A percentile compares a stretch with the other conserved stretches of the same genome.
Evolutionary conservation across 352 stramenopile genomes (phyloP).

Genomic region (Phytopythium vexans): DNA sequence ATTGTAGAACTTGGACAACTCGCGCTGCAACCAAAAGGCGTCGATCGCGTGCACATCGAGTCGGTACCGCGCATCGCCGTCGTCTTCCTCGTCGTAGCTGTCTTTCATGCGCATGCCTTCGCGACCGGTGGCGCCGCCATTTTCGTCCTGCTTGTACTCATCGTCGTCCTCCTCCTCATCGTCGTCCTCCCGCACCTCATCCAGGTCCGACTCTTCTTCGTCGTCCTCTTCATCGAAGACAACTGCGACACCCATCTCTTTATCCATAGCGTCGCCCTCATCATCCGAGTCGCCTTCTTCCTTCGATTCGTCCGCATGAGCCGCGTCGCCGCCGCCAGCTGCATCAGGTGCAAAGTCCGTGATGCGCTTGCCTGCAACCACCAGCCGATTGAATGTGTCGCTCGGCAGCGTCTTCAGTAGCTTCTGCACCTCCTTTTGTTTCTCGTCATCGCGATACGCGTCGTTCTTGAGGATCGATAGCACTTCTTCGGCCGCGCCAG

Average conservation of each 20-base stretch:
- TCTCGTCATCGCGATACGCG: conserved; percentile 79
- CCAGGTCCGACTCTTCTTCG: conserved; percentile 91
- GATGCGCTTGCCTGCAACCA: conserved; percentile 84
- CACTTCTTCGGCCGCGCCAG: conserved; percentile 90
- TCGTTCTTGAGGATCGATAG: conserved; percentile 92
- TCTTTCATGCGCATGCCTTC: conserved; percentile 78
- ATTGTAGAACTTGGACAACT: conserved; percentile 95
- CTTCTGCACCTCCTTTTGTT: conserved; percentile 78
- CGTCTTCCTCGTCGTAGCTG: conserved; percentile 61
- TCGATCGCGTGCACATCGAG: conserved; percentile 97
- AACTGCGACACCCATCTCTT: conserved; percentile 98
- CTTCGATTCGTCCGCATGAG: conserved; percentile 12
- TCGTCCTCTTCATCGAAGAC: conserved; percentile 98
- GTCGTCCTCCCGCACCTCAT: conserved; percentile 81
- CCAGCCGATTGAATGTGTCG: conserved; percentile 78
- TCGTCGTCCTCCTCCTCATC: conserved; percentile 54
- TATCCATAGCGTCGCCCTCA: conserved; percentile 85
- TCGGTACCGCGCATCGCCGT: conserved; percentile 59
- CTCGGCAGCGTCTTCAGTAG: conserved; percentile 79
- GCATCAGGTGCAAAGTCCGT: conserved; percentile 80
- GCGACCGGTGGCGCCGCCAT: conserved; percentile 12
- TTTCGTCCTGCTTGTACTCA: conserved; percentile 45
- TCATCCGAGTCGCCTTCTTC: conserved; percentile 29
- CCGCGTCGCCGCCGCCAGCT: conserved; percentile 21
- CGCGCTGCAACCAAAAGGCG: conserved; percentile 97